Base-by-base conservation (phyloP, 1,139 yeast species). In the Lodderomyces metapsilosis region DNA sequence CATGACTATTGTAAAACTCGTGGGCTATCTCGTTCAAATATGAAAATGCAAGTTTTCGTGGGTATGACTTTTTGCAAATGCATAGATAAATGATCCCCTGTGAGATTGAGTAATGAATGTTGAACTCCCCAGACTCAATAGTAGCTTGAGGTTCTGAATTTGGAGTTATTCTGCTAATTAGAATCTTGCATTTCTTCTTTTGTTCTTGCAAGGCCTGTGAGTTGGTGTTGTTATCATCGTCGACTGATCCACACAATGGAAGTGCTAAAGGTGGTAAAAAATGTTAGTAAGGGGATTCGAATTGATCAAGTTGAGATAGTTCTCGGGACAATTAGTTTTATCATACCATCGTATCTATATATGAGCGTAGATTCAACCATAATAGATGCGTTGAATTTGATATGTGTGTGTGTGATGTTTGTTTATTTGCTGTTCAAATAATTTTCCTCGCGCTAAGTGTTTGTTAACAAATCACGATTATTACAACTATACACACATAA, bases 221-320 rank as follows among this genome's bases (percentile, higher is more conserved):
- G 44, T 69, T 74, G n/a, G 36, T 25, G 40, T 74, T 74, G 12
- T 35, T 39, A 49, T 83, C 85, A 52, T 89, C 95, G 56, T 91
- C 98, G 12, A 88, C 92, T 1, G 96, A 86, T n/a, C 95, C 95
- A 48, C 95, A 82, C 44, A 91, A 73, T 15, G 98, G 97, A 45
- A 89, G 81, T 3, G 92, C 92, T 82, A 39, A 25, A 20, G 8
- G 16, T 18, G 11, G n/a, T n/a, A 25, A 11, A n/a, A 8, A 16
- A n/a, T 23, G 21, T 33, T 15, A 33, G 36, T 17, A 17, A 18
- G 11, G 7, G n/a, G n/a, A n/a, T n/a, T n/a, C n/a, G n/a, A n/a
- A n/a, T n/a, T n/a, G n/a, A n/a, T n/a, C n/a, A n/a, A n/a, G n/a
- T n/a, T n/a, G n/a, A n/a, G n/a, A n/a, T n/a, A n/a, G n/a, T n/a